These are phyloP conservation scores for Grosmannia serpens DNA, from an alignment of 2,329 filamentous ascomycete species.

Conservation along the genomic window DNA sequence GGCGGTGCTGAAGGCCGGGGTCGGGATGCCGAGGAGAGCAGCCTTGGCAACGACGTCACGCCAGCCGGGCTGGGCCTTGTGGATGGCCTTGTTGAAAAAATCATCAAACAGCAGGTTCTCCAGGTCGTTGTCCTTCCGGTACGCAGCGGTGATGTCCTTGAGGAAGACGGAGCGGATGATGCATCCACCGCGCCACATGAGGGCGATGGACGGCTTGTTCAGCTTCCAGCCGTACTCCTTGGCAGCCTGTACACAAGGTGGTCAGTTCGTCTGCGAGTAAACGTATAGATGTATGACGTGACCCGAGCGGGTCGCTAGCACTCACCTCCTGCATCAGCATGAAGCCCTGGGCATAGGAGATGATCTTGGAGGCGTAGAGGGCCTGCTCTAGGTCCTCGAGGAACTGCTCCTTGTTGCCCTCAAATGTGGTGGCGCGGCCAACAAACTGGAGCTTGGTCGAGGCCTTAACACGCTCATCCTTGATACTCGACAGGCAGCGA, in stretches of 20 bases:
- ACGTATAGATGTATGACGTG: too few relatives aligned
- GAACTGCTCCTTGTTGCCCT: constrained; percentile 86
- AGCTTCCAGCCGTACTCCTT: constrained; percentile 97
- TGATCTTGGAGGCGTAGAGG: constrained; percentile 98
- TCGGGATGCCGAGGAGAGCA: constrained; percentile 88
- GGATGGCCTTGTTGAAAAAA: constrained; percentile 99
- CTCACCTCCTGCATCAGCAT: constrained; percentile 98
- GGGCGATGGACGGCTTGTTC: constrained; percentile 98
- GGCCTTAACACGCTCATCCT: constrained; percentile 81
- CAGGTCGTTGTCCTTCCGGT: constrained; percentile 86
- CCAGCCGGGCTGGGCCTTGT: constrained; percentile 90
- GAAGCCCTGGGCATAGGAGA: constrained; percentile 98
- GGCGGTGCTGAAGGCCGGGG: constrained; percentile 91
- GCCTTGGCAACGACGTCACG: constrained; percentile 84
- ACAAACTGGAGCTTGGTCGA: constrained; percentile 61
- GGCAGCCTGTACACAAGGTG: constrained; percentile 54
- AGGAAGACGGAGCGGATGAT: constrained; percentile 99
- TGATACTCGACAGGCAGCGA: constrained; percentile 87
- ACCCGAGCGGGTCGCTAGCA: constrained; percentile 7
- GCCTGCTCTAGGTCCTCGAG: constrained; percentile 97
- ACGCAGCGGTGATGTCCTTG: constrained; percentile 97
- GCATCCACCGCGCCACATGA: constrained; percentile 99
- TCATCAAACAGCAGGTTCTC: constrained; percentile 98
- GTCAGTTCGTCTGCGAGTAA: too few relatives aligned
- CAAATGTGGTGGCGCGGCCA: constrained; percentile 69